phyloP scores from a whole-genome alignment of 2,329 filamentous ascomycete species.

The Exophiala oligosperma region DNA sequence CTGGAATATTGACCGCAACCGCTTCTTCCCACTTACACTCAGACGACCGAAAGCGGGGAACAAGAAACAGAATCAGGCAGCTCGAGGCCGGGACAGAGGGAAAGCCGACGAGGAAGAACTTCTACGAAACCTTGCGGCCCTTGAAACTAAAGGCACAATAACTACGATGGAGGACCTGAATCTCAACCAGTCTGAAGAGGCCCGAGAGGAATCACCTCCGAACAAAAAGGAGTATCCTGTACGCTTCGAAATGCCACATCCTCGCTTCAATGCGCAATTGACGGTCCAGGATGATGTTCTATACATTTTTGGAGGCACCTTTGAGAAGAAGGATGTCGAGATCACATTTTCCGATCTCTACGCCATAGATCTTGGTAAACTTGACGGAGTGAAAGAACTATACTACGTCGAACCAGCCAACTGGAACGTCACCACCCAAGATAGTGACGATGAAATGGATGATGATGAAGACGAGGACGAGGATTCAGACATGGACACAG shows the following conservation, averaged over 20 bases:
- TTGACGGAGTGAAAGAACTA: conserved; percentile 90
- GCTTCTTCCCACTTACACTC: conserved; percentile 82
- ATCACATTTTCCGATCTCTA: conserved; percentile 96
- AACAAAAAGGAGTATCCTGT: conserved; percentile 60
- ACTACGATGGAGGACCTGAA: conserved; percentile 51
- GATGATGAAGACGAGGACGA: conserved; percentile 42
- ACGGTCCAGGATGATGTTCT: conserved; percentile 89
- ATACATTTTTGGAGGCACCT: conserved; percentile 94
- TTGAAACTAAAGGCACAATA: conserved; percentile 72
- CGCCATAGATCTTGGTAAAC: conserved; percentile 87
- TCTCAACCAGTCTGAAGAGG: conserved; percentile 46
- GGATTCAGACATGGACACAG: conserved; percentile 45
- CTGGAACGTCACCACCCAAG: conserved; percentile 69
- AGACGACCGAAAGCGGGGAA: conserved; percentile 71
- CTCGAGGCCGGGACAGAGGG: conserved; percentile 63
- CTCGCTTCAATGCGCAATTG: conserved; percentile 86
- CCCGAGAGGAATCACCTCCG: conserved; percentile 55
- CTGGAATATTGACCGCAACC: conserved; percentile 93
- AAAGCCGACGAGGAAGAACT: conserved; percentile 92
- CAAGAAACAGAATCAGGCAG: conserved; percentile 46
- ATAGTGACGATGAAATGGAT: conserved; percentile 56
- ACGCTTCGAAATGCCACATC: conserved; percentile 80
- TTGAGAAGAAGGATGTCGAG: conserved; percentile 90
- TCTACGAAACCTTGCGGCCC: conserved; percentile 77
- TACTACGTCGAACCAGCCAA: conserved; percentile 83